Evolutionary conservation across 2,329 filamentous ascomycete genomes (phyloP).

Genomic region (Xylariaceae sp.): DNA sequence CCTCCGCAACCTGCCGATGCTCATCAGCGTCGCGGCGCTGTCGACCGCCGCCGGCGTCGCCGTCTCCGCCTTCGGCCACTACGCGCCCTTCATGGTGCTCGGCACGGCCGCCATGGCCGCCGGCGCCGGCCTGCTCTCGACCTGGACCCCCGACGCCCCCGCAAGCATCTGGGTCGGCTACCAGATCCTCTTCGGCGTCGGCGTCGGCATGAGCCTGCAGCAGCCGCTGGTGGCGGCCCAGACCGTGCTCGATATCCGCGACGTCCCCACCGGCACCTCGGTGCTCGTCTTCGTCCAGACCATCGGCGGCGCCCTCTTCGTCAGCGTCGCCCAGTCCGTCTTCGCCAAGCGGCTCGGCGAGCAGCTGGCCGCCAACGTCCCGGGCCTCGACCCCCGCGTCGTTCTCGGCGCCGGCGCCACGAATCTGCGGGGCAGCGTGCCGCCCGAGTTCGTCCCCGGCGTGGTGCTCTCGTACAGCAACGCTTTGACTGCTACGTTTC

Average conservation of each 20-base stretch:
- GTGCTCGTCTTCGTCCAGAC: conserved; percentile 47
- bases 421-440: conserved; percentile 36
- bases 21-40: conserved; percentile 37
- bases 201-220: conserved; percentile 45
- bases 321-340: conserved; percentile 54
- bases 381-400: conserved; percentile 36
- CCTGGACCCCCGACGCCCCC: conserved; percentile 36
- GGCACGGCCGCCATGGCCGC: conserved; percentile 37
- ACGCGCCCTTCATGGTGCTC: conserved; percentile 44
- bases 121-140: conserved; percentile 45
- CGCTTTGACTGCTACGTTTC: conserved; percentile 47
- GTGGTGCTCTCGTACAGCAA: conserved; percentile 49
- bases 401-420: conserved; percentile 44
- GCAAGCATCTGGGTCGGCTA: conserved; percentile 46
- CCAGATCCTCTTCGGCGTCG: conserved; percentile 45
- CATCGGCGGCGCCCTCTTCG: conserved; percentile 51
- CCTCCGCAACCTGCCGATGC: conserved; percentile 40
- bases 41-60: conserved; percentile 33
- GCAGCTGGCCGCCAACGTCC: conserved; percentile 41
- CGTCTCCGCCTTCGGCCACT: conserved; percentile 41
- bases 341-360: conserved; percentile 51
- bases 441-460: conserved; percentile 34
- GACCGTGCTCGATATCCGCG: conserved; percentile 37
- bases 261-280: conserved; percentile 34
- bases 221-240: conserved; percentile 47